These are phyloP conservation scores for Camillea tinctor DNA, from an alignment of 2,329 filamentous ascomycete species.

Conservation along the genomic window DNA sequence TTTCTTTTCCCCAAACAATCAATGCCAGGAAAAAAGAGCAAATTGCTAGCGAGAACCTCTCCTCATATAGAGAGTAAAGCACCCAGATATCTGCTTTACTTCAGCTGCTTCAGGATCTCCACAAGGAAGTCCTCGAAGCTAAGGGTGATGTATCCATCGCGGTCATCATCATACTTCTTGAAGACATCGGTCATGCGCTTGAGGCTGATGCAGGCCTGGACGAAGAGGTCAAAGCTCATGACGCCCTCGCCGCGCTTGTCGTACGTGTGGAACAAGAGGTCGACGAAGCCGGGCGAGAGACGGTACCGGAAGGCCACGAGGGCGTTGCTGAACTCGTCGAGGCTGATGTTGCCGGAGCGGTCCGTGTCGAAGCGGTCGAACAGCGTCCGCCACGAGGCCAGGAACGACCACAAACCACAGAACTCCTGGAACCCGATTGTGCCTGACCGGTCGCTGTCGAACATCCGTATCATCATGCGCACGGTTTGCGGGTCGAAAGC, in stretches of 20 bases:
- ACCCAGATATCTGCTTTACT: conserved; percentile 36
- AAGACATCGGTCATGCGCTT: conserved; percentile 99
- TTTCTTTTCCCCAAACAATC: too few relatives aligned
- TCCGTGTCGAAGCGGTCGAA: conserved; percentile 96
- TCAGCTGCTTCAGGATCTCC: conserved; percentile 62
- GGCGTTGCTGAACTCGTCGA: conserved; percentile 85
- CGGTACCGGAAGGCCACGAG: conserved; percentile 92
- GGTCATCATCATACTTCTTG: conserved; percentile 96
- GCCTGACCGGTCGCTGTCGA: conserved; percentile 86
- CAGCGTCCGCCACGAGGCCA: conserved; percentile 88
- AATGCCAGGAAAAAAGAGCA: too few relatives aligned
- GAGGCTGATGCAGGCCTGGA: conserved; percentile 93
- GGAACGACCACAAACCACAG: conserved; percentile 92
- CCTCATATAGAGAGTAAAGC: too few relatives aligned
- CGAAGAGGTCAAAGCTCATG: conserved; percentile 94
- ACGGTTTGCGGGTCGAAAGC: conserved; percentile 93
- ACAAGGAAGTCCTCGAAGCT: conserved; percentile 81
- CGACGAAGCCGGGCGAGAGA: conserved; percentile 78
- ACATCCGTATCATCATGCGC: conserved; percentile 99
- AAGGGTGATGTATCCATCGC: conserved; percentile 86
- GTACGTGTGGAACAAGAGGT: conserved; percentile 83
- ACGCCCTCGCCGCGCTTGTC: conserved; percentile 70
- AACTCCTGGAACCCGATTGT: conserved; percentile 95
- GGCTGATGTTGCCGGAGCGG: conserved; percentile 79
- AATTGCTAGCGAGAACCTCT: too few relatives aligned